phyloP scores from a whole-genome alignment of 1,139 yeast species.

The Taphrina flavorubra region DNA sequence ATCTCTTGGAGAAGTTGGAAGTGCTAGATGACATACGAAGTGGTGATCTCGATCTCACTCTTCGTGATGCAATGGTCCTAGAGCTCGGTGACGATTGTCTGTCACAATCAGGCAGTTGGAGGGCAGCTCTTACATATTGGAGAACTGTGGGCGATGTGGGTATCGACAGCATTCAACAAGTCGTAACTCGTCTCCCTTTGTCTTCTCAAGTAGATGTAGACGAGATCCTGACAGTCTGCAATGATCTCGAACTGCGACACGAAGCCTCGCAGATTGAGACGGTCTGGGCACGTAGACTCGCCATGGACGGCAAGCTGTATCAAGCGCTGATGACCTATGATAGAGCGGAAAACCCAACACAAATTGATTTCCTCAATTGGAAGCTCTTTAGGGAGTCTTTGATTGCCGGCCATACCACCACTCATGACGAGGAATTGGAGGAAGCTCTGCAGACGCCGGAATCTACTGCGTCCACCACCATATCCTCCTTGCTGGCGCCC shows the following conservation, averaged over 20 bases:
- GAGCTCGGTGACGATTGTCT: constrained; percentile 35
- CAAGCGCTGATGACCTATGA: constrained; percentile 36
- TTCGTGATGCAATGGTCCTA: constrained; percentile 26
- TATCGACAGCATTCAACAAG: constrained; percentile 34
- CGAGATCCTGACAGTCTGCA: constrained; percentile 30
- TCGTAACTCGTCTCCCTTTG: constrained; percentile 28
- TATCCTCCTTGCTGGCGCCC: constrained; percentile 27
- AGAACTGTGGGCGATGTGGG: constrained; percentile 39
- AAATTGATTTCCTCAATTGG: constrained; percentile 39
- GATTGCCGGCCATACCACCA: constrained; percentile 17
- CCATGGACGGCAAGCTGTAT: constrained; percentile 19
- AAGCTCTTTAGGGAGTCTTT: constrained; percentile 25
- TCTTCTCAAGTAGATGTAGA: constrained; percentile 15
- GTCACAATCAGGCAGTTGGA: constrained; percentile 30
- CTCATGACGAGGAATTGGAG: constrained; percentile 17
- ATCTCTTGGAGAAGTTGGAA: constrained; percentile 56
- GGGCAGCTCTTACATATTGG: constrained; percentile 40
- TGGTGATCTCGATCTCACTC: constrained; percentile 15
- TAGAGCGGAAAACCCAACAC: constrained; percentile 29
- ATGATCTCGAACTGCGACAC: constrained; percentile 33
- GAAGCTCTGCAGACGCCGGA: constrained; percentile 24
- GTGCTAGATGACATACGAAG: constrained; percentile 59
- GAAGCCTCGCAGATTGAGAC: constrained; percentile 35
- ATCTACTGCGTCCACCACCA: constrained; percentile 17
- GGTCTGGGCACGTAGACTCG: constrained; percentile 39